Evolutionary conservation across 2,329 filamentous ascomycete species (phyloP).

Genomic region (Colletotrichum endophyticum): DNA sequence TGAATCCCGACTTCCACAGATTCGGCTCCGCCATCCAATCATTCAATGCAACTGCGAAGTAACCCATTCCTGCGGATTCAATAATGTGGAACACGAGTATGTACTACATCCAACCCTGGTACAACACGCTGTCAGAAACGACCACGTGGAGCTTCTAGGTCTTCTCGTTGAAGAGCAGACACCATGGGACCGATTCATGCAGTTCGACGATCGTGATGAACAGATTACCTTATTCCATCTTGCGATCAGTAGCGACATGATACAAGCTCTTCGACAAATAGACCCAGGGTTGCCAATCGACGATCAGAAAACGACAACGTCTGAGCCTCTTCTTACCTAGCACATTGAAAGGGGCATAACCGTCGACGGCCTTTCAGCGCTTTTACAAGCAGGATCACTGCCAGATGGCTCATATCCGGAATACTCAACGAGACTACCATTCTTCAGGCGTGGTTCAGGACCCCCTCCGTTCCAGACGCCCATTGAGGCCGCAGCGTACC

Average conservation of each 20-base stretch:
- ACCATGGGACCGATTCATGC: neutral
- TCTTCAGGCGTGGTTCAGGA: neutral
- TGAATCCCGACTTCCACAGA: neutral
- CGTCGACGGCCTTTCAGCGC: neutral
- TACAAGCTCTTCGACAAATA: neutral
- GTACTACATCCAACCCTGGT: neutral
- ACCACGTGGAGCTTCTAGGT: neutral
- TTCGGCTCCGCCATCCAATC: neutral
- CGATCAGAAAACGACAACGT: neutral
- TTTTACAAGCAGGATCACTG: neutral
- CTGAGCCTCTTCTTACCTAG: neutral
- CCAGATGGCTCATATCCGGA: neutral
- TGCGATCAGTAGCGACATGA: neutral
- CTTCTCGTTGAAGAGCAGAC: neutral
- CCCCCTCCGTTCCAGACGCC: neutral
- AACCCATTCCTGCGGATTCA: neutral
- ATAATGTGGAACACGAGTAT: neutral
- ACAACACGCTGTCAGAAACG: neutral
- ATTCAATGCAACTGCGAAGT: neutral
- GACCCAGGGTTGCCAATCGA: neutral
- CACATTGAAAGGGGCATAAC: neutral
- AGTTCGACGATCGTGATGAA: neutral
- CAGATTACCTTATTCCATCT: neutral
- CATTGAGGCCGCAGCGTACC: neutral
- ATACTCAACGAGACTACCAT: neutral